Conservation (phyloP, 495 filamentous ascomycete genomes). For the Glonium stellatum region DNA sequence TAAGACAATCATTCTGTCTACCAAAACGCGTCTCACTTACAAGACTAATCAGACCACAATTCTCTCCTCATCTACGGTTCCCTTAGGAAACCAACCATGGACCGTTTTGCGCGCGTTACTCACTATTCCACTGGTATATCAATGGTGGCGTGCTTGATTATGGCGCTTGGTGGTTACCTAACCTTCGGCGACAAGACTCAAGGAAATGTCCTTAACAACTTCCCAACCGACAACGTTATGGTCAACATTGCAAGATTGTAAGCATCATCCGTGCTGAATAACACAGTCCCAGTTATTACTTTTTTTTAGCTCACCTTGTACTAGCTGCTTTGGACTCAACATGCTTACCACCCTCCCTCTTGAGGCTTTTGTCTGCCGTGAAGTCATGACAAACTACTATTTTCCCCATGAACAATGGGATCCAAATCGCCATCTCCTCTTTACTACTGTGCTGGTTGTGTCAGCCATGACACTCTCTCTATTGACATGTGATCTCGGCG, state of each 20-base stretch:
- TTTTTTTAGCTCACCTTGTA: background rate
- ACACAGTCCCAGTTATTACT: background rate
- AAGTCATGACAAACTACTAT: constrained; percentile 93
- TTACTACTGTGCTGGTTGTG: constrained; percentile 72
- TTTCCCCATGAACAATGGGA: constrained; percentile 75
- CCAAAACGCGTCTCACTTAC: constrained; percentile 20
- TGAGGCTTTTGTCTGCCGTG: constrained; percentile 93
- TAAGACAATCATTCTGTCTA: constrained; percentile 35
- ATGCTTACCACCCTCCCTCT: constrained; percentile 96
- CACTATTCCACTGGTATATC: constrained; percentile 87
- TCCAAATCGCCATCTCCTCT: constrained; percentile 74
- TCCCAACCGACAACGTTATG: constrained; percentile 79
- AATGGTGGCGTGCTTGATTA: constrained; percentile 76
- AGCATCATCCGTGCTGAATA: background rate
- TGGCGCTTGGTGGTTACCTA: constrained; percentile 86
- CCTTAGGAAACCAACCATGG: constrained; percentile 83
- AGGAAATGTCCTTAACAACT: constrained; percentile 97
- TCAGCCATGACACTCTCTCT: constrained; percentile 69
- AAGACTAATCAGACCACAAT: constrained; percentile 64
- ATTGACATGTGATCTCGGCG: constrained; percentile 84
- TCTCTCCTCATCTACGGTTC: constrained; percentile 96
- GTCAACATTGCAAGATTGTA: constrained; percentile 88
- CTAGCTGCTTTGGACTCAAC: constrained; percentile 69
- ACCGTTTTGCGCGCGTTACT: constrained; percentile 85
- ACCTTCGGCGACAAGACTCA: constrained; percentile 86